Conservation (phyloP, 2,329 filamentous ascomycete species). For the Penicillium hesseltinei region DNA sequence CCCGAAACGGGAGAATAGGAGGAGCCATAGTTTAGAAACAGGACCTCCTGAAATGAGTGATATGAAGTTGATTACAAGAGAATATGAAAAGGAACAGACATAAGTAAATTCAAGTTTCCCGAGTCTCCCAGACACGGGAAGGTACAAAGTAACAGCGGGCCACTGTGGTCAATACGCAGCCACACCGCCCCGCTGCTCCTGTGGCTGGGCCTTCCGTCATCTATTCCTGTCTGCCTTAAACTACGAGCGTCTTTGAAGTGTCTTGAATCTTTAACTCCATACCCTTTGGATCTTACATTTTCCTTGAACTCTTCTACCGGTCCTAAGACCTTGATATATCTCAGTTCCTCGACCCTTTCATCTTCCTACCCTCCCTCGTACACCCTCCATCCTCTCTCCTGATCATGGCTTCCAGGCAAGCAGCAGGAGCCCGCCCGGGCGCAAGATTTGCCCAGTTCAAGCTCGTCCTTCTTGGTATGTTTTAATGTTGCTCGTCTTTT, state of each 20-base stretch:
- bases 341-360: background rate
- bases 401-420: constrained; percentile 79
- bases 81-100: constrained; percentile 6
- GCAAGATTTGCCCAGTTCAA: constrained; percentile 98
- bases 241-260: constrained; percentile 3
- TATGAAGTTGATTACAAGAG: background rate
- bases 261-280: background rate
- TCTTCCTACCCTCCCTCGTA: constrained; percentile 3
- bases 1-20: constrained; percentile 70
- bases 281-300: constrained; percentile 16
- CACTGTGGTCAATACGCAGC: constrained; percentile 19
- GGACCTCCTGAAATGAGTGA: background rate
- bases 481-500: background rate
- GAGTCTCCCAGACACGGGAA: constrained; percentile 15
- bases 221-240: constrained; percentile 27
- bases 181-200: constrained; percentile 27
- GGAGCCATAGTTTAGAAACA: constrained; percentile 41
- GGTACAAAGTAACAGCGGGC: constrained; percentile 13
- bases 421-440: constrained; percentile 64
- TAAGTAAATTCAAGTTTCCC: background rate
- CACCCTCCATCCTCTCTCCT: constrained; percentile 14
- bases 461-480: constrained; percentile 88
- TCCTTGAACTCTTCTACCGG: constrained; percentile 5
- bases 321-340: constrained; percentile 1
- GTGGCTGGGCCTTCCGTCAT: constrained; percentile 40